Evolutionary conservation across 2,329 filamentous ascomycete genomes (phyloP).

Genomic region (Aspergillus aculeatinus): DNA sequence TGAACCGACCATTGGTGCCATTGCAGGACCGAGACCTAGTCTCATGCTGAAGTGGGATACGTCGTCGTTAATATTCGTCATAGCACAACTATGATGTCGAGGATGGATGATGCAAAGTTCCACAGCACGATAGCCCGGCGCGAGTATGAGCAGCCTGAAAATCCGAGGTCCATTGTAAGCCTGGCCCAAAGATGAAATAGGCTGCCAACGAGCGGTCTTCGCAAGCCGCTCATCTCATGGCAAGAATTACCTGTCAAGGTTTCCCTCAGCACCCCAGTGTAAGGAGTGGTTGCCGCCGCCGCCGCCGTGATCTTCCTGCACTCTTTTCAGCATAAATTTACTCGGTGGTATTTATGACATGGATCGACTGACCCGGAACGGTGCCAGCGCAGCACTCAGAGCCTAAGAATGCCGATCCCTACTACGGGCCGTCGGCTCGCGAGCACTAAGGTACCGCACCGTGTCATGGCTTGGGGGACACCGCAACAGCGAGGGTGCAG

Average conservation of each 20-base stretch:
- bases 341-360: slow-evolving; percentile 44
- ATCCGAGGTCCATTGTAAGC: too few relatives aligned
- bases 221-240: slow-evolving; percentile 49
- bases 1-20: slow-evolving; percentile 53
- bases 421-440: slow-evolving; percentile 50
- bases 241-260: slow-evolving; percentile 17
- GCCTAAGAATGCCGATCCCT: slow-evolving; percentile 58
- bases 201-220: slow-evolving; percentile 40
- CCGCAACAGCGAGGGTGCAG: slow-evolving; percentile 49
- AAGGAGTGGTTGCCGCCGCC: too few relatives aligned
- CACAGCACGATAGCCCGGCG: too few relatives aligned
- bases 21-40: slow-evolving; percentile 29
- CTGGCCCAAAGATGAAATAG: slow-evolving; percentile 55
- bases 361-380: slow-evolving; percentile 42
- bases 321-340: slow-evolving; percentile 46
- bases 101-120: too few relatives aligned
- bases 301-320: background rate
- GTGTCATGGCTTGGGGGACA: slow-evolving; percentile 51
- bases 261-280: background rate
- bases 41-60: too few relatives aligned
- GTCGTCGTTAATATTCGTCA: too few relatives aligned
- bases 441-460: slow-evolving; percentile 46
- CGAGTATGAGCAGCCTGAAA: too few relatives aligned
- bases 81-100: too few relatives aligned
- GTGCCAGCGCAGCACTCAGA: slow-evolving; percentile 48